phyloP scores from a whole-genome alignment of 2,329 filamentous ascomycete species.

The Xylariaceae sp. region DNA sequence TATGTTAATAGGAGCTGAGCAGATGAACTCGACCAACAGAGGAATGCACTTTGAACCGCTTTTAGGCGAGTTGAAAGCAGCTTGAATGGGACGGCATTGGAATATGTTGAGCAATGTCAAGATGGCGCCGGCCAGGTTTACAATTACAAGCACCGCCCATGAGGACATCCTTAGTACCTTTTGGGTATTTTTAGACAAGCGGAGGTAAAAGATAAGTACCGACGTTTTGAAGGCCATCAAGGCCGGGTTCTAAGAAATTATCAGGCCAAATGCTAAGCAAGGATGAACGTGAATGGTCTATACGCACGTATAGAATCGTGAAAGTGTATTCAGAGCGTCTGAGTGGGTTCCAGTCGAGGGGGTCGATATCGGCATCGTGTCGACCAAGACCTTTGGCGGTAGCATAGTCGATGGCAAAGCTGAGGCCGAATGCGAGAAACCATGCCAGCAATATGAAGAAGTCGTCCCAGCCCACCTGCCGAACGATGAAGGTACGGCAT shows the following conservation, averaged over 20 bases:
- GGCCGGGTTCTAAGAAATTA: slow-evolving; percentile 64
- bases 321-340: slow-evolving; percentile 59
- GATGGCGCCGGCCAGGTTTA: slow-evolving; percentile 72
- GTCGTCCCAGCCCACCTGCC: slow-evolving; percentile 69
- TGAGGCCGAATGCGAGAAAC: slow-evolving; percentile 63
- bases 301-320: slow-evolving; percentile 55
- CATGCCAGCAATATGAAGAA: slow-evolving; percentile 76
- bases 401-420: slow-evolving; percentile 60
- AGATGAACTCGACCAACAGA: slow-evolving; percentile 58
- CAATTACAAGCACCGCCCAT: slow-evolving; percentile 69
- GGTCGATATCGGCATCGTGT: slow-evolving; percentile 56
- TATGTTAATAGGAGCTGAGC: slow-evolving; percentile 84
- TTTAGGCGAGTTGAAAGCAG: slow-evolving; percentile 53
- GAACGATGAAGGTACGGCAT: slow-evolving; percentile 68
- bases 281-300: neutral
- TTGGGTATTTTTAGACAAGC: slow-evolving; percentile 71
- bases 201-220: slow-evolving; percentile 86
- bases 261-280: slow-evolving; percentile 16
- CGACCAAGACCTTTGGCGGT: slow-evolving; percentile 62
- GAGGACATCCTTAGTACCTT: slow-evolving; percentile 74
- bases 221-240: slow-evolving; percentile 90
- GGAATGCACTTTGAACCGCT: slow-evolving; percentile 46
- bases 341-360: slow-evolving; percentile 45
- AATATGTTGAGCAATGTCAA: slow-evolving; percentile 84
- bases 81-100: slow-evolving; percentile 71